Conservation (phyloP, 208 protist genomes). For the Crithidia bombi region DNA sequence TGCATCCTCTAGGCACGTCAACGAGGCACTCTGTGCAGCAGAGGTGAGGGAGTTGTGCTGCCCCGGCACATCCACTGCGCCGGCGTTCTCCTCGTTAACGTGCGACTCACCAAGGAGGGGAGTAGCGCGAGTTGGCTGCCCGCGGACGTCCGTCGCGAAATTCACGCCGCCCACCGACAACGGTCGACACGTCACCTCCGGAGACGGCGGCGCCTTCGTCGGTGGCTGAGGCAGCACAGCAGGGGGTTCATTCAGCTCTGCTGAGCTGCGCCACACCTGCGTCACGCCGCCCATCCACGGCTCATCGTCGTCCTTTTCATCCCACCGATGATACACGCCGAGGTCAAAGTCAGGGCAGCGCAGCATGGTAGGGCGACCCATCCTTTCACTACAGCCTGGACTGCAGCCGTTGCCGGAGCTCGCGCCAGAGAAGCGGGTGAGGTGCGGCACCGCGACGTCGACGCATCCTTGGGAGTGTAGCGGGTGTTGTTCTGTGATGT, state of each 20-base stretch:
- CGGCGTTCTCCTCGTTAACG: conserved; percentile 8
- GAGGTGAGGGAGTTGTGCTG: neutral
- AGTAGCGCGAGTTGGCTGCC: neutral
- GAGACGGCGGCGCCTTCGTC: neutral
- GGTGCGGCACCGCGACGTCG: conserved; percentile 7
- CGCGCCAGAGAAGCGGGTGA: conserved; percentile 22
- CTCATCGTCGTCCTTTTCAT: conserved; percentile 4
- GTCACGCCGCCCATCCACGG: conserved; percentile 13
- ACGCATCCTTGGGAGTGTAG: too few relatives aligned
- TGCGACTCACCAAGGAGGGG: neutral
- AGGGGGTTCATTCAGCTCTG: neutral
- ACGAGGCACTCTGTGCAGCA: neutral
- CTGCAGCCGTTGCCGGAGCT: conserved; percentile 18
- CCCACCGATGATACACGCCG: conserved; percentile 5
- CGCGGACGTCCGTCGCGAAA: neutral
- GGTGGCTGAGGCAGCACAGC: neutral
- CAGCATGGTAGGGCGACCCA: conserved; percentile 33
- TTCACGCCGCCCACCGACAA: neutral
- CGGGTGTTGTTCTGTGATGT: too few relatives aligned
- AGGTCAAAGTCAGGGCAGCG: conserved; percentile 6
- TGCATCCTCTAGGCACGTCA: conserved; percentile 39
- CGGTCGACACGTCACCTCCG: conserved; percentile 9
- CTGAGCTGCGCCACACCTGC: conserved; percentile 14
- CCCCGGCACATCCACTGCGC: neutral
- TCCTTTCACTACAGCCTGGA: conserved; percentile 10